These are phyloP conservation scores for Trypanosoma congolense DNA, from an alignment of 208 protist species.

Conservation along the genomic window DNA sequence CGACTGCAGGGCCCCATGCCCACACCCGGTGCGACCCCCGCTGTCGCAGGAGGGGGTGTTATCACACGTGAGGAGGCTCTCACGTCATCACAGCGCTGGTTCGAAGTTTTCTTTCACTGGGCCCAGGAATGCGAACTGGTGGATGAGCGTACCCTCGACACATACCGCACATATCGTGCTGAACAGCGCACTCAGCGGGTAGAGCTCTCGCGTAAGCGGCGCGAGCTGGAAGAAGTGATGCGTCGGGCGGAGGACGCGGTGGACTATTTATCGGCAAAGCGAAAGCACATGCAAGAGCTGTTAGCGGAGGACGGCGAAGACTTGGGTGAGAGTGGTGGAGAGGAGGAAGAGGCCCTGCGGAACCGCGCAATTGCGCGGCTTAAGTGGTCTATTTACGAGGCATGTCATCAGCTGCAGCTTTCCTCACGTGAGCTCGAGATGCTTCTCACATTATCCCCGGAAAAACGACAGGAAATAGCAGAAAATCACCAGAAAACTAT, in stretches of 20 bases:
- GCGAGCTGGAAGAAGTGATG: slow-evolving; percentile 38
- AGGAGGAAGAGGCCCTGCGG: slow-evolving; percentile 80
- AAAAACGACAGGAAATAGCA: slow-evolving; percentile 56
- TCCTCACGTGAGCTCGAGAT: slow-evolving; percentile 71
- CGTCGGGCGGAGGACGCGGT: slow-evolving; percentile 50
- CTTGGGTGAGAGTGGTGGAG: slow-evolving; percentile 50
- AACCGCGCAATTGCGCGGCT: slow-evolving; percentile 59
- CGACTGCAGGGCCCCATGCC: slow-evolving; percentile 44
- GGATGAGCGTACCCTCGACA: slow-evolving; percentile 63
- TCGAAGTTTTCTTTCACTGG: slow-evolving; percentile 70
- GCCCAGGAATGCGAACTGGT: slow-evolving; percentile 60
- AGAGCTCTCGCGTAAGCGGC: slow-evolving; percentile 57
- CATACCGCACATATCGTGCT: slow-evolving; percentile 47
- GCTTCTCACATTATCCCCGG: slow-evolving; percentile 50
- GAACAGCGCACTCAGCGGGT: slow-evolving; percentile 75
- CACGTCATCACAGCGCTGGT: slow-evolving; percentile 58
- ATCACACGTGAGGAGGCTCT: slow-evolving; percentile 67
- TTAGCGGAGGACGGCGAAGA: slow-evolving; percentile 59
- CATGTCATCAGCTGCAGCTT: slow-evolving; percentile 77
- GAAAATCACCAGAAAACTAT: slow-evolving; percentile 61
- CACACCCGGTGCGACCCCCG: not conserved
- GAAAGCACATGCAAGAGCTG: slow-evolving; percentile 64
- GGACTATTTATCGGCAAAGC: slow-evolving; percentile 58
- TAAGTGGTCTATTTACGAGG: slow-evolving; percentile 69
- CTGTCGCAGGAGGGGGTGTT: not conserved